Percentiles rank a stretch among this genome's conserved stretches.
These are phyloP conservation scores for Scheffersomyces coipomensis DNA, from an alignment of 805 yeast genomes.

Conservation along the genomic window DNA sequence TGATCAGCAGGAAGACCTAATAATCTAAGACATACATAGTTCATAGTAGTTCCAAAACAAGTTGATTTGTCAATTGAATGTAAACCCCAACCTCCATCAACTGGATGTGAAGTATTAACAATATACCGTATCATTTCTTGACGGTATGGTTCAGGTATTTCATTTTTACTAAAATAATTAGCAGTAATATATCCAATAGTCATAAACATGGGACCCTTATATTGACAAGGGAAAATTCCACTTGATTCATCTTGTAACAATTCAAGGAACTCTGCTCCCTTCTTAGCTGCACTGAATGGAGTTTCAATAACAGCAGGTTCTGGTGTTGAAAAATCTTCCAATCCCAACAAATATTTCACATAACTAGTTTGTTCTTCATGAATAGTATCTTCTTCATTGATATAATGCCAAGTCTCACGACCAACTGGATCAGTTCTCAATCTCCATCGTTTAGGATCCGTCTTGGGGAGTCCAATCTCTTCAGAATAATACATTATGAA, in stretches of 20 bases:
- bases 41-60: slow-evolving; percentile 89
- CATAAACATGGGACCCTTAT: slow-evolving; percentile 98
- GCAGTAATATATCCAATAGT: slow-evolving; percentile 83
- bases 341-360: slow-evolving; percentile 54
- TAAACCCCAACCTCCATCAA: slow-evolving; percentile 99
- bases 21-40: slow-evolving; percentile 77
- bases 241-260: slow-evolving; percentile 68
- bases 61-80: slow-evolving; percentile 92
- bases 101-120: slow-evolving; percentile 92
- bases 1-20: slow-evolving; percentile 75
- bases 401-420: slow-evolving; percentile 77
- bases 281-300: slow-evolving; percentile 61
- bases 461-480: slow-evolving; percentile 57
- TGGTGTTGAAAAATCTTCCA: slow-evolving; percentile 36
- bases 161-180: slow-evolving; percentile 64
- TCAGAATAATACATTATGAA: slow-evolving; percentile 72
- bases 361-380: slow-evolving; percentile 51
- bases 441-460: slow-evolving; percentile 78
- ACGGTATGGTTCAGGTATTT: slow-evolving; percentile 63
- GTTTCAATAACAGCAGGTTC: slow-evolving; percentile 38
- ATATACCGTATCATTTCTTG: slow-evolving; percentile 79
- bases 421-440: slow-evolving; percentile 70
- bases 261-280: slow-evolving; percentile 71
- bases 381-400: slow-evolving; percentile 34
- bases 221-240: slow-evolving; percentile 88